Evolutionary conservation across 1,284 basidiomycete species (phyloP), one percentile per base, ranked within the genome.

Genomic region (Cryptococcus sp.): DNA sequence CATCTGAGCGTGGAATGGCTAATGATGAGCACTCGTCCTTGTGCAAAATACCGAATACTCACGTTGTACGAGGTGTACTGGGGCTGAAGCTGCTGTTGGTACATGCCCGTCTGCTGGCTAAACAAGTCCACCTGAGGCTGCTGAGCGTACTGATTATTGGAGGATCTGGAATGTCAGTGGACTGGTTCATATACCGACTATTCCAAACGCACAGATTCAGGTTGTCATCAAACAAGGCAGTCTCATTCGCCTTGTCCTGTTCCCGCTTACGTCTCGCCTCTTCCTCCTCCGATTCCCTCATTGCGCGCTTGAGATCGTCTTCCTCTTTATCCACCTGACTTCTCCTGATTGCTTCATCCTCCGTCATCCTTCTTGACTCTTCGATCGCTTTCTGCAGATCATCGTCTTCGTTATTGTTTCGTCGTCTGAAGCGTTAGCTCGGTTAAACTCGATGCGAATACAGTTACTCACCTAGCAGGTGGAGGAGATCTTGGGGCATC

Each of bases 281-380:
- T 69, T 97, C 93, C 72, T 94, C 88, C 72, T 91, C 83, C 57
- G 90, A 93, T 28, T 91, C 75, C 56, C 81, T 81, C 59, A 97
- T 81, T 0, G 92, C 92, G 64, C 83, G 78, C 61, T 83, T 77
- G 32, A 96, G 73, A 62, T 96, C 92, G 21, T 82, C 81, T 64
- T 97, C 91, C 62, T 78, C 67, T 53, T 69, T 56, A 3, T 56
- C 50, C 37, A 78, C 56, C 52, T 70, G 63, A 25, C 74, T 73
- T 50, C 67, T 62, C 47, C 79, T 76, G 43, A 79, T 79, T 60
- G 87, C 85, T 54, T 96, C 91, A 60, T 86, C 84, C n/a, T 81
- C 84, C 56, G 83, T 78, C 32, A 81, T 80, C 63, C 82, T 79
- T 78, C 91, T 90, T 66, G 89, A 91, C 75, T 86, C 89, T 69